Percentiles rank a stretch among this genome's conserved stretches.
Evolutionary conservation across 2,329 filamentous ascomycete species (phyloP).

Genomic region (Neocatenulostroma microsporum): DNA sequence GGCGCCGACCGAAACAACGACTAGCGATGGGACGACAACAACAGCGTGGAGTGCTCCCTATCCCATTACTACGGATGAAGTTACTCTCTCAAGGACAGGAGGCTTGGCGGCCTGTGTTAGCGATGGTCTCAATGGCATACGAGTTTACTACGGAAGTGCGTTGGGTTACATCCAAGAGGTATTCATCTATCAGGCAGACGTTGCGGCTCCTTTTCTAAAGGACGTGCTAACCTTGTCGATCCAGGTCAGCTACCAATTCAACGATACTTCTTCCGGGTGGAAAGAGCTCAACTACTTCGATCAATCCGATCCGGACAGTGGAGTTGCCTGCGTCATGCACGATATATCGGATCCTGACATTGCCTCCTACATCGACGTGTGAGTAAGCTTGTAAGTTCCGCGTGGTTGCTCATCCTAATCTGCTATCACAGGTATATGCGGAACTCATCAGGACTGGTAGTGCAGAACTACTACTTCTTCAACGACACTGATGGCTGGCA

Average conservation of each 20-base stretch:
- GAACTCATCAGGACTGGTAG: slow-evolving; percentile 1
- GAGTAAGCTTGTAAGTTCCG: too few species aligned
- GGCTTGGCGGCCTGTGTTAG: slow-evolving; percentile 11
- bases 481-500: slow-evolving; percentile 1
- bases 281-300: slow-evolving; percentile 7
- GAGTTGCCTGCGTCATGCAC: slow-evolving; percentile 9
- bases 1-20: too few species aligned
- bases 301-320: slow-evolving; percentile 10
- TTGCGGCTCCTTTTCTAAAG: too few species aligned
- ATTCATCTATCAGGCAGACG: too few species aligned
- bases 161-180: slow-evolving; percentile 11
- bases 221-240: too few species aligned
- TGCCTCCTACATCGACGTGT: slow-evolving; percentile 4
- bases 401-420: too few species aligned
- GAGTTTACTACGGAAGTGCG: slow-evolving; percentile 12
- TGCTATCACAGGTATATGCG: too few species aligned
- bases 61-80: slow-evolving; percentile 2
- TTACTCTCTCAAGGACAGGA: slow-evolving; percentile 1
- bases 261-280: slow-evolving; percentile 9
- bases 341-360: not conserved
- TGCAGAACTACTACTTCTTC: slow-evolving; percentile 1
- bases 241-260: slow-evolving; percentile 8
- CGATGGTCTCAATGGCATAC: slow-evolving; percentile 12
- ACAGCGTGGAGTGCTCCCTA: slow-evolving; percentile 6
- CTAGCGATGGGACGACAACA: not conserved